Base-by-base conservation (phyloP, 352 stramenopile species). In the Phytophthora pistaciae region DNA sequence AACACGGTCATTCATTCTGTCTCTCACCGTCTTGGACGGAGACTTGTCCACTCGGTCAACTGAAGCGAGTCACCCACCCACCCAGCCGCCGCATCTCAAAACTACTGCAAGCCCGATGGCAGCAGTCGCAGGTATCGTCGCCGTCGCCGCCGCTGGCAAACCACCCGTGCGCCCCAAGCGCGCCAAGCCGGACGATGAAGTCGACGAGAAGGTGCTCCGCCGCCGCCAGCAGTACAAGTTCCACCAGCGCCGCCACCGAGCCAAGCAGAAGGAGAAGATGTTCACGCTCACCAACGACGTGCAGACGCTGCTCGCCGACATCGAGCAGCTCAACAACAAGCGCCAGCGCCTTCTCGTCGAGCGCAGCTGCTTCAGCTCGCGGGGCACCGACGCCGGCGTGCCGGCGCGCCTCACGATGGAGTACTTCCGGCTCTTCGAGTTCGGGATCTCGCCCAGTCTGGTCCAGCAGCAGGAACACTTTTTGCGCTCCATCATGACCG, bases 171-270 rank as follows among this genome's bases (percentile, higher is more conserved):
- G 44, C 44, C 55, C 58, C 14, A 68, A 69, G 56, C 44, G 36
- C 38, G 7, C 56, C 21, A 23, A 20, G 9, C 31, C 60, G 29
- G 63, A 62, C 5, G 29, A 54, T 1, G 5, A 73, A 56, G 48
- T 36, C n/a, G 70, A 83, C 48, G 78, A 92, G 27, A 88, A 87
- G 56, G 68, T 85, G 27, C 62, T 80, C 21, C 75, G 79, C 4
- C 62, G 78, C 27, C 77, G 84, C 7, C 70, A 83, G 49, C 86
- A 92, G 65, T 91, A 91, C 72, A 90, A 90, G 38, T 79, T 87
- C 61, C 84, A 92, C 63, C 84, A 94, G 64, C 83, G 80, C 2
- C 83, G 75, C 60, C 87, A 92, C 60, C 82, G 84, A 21, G 84
- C 83, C 52, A 88, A 90, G 73, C 81, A 91, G 58, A 91, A 91